Evolutionary conservation across 2,329 filamentous ascomycete species (phyloP).

Genomic region (Diaporthe aspalathi): DNA sequence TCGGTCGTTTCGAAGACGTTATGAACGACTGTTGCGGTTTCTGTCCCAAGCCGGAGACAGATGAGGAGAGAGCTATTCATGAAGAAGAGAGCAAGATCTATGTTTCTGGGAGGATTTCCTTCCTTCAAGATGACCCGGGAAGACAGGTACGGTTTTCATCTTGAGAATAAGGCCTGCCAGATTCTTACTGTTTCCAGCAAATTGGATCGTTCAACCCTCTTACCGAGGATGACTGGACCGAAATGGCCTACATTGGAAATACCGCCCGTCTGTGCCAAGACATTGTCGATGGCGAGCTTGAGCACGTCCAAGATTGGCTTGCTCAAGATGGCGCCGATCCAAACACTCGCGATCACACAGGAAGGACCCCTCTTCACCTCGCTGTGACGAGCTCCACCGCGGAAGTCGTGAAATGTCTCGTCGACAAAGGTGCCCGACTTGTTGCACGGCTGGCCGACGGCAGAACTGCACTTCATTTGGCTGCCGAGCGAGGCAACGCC

Average conservation of each 20-base stretch:
- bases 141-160: conserved; percentile 62
- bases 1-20: conserved; percentile 79
- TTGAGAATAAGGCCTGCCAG: background rate
- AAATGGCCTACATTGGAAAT: conserved; percentile 89
- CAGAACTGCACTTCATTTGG: conserved; percentile 84
- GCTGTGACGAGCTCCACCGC: conserved; percentile 76
- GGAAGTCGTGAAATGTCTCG: conserved; percentile 76
- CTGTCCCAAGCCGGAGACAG: conserved; percentile 76
- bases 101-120: conserved; percentile 78
- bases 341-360: conserved; percentile 81
- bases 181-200: conserved; percentile 47
- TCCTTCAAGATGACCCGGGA: conserved; percentile 84
- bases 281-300: conserved; percentile 79
- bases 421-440: conserved; percentile 78
- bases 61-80: conserved; percentile 77
- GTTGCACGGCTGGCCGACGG: conserved; percentile 83
- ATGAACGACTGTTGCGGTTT: conserved; percentile 84
- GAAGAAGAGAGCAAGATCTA: conserved; percentile 81
- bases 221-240: conserved; percentile 86
- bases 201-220: conserved; percentile 81
- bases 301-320: conserved; percentile 76
- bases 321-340: conserved; percentile 75
- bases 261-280: conserved; percentile 82
- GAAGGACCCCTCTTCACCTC: conserved; percentile 82
- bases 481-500: conserved; percentile 74